These are phyloP conservation scores for Lumnitzera littorea DNA, from an alignment of 345 rosid genomes.

Conservation along the genomic window DNA sequence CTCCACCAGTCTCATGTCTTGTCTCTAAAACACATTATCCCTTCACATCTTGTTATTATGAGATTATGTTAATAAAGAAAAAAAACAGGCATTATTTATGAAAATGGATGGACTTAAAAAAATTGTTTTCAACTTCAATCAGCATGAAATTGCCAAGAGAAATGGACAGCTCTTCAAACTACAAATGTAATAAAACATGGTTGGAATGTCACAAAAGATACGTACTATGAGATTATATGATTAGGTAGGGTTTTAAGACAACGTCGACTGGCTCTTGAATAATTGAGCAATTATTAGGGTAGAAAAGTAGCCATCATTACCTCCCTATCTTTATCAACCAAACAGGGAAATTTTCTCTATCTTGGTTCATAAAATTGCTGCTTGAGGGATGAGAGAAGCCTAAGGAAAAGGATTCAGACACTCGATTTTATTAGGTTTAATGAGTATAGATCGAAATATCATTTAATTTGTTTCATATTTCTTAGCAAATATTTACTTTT, in stretches of 20 bases:
- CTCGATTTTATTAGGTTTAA: no score
- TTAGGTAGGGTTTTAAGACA: constrained; percentile 11
- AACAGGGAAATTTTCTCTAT: not conserved
- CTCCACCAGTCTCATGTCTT: constrained; percentile 1
- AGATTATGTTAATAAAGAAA: constrained; percentile 1
- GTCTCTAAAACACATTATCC: not conserved
- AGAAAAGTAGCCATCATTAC: constrained; percentile 22
- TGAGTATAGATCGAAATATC: no score
- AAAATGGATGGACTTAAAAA: not conserved
- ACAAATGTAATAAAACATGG: constrained; percentile 22
- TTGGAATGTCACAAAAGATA: constrained; percentile 19
- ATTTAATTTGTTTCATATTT: no score
- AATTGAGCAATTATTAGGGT: constrained; percentile 48
- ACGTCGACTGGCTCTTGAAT: constrained; percentile 22
- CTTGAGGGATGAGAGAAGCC: no score
- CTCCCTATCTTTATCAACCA: no score
- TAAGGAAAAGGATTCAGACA: no score
- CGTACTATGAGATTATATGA: not conserved
- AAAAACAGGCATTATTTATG: not conserved
- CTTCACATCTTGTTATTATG: not conserved
- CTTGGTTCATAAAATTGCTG: no score
- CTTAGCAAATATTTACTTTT: no score
- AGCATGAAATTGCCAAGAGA: constrained; percentile 2
- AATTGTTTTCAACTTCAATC: not conserved
- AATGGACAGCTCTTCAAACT: constrained; percentile 17